phyloP scores from a whole-genome alignment of 2,329 filamentous ascomycete genomes.

The Cadophora gregata region DNA sequence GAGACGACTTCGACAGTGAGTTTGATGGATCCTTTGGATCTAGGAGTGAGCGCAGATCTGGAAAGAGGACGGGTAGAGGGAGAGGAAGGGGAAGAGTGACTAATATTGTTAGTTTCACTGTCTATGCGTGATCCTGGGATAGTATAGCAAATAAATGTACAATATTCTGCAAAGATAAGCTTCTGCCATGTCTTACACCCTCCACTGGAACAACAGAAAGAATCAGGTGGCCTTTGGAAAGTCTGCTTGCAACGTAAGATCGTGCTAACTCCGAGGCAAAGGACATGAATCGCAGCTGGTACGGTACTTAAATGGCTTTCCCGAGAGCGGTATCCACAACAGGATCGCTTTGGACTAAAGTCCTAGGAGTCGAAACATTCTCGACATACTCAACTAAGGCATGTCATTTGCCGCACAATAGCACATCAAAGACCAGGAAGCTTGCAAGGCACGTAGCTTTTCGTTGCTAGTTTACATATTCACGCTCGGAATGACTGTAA shows the following conservation, averaged over 20 bases:
- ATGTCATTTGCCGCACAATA: not conserved
- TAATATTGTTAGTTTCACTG: constrained; percentile 8
- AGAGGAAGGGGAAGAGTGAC: constrained; percentile 1
- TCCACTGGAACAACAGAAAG: not conserved
- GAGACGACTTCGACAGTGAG: not conserved
- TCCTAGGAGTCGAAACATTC: not conserved
- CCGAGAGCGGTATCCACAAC: too few relatives aligned
- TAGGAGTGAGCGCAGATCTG: not conserved
- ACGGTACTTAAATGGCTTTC: too few relatives aligned
- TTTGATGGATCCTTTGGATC: not conserved
- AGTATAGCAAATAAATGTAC: not conserved
- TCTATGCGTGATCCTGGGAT: not conserved
- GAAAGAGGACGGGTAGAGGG: not conserved
- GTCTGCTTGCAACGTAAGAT: too few relatives aligned
- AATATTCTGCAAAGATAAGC: not conserved
- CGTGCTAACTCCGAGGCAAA: too few relatives aligned
- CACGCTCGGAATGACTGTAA: constrained; percentile 2
- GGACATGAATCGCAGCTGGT: too few relatives aligned
- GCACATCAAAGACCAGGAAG: not conserved
- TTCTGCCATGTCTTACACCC: not conserved
- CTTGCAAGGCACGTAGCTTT: not conserved
- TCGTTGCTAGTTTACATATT: not conserved
- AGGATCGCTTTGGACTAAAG: too few relatives aligned
- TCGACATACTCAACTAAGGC: not conserved
- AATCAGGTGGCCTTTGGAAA: too few relatives aligned